Evolutionary conservation across 2,329 filamentous ascomycete genomes (phyloP).

Genomic region (Phoma herbarum): DNA sequence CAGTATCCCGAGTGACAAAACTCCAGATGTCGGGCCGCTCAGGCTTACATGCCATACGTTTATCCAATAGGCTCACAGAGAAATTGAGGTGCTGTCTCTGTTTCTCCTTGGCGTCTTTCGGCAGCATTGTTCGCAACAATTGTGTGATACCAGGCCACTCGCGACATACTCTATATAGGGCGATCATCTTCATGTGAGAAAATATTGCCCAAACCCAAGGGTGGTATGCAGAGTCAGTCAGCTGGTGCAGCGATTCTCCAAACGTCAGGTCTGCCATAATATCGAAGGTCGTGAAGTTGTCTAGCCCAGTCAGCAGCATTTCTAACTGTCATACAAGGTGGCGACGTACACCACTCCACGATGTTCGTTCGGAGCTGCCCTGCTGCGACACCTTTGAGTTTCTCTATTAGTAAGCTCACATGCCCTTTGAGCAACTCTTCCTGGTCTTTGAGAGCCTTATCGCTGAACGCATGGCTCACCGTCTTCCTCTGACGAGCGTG

Average conservation of each 20-base stretch:
- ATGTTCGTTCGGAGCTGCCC: constrained; percentile 27
- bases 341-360: constrained; percentile 29
- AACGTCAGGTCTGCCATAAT: constrained; percentile 49
- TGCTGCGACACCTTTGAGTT: constrained; percentile 41
- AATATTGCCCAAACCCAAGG: constrained; percentile 48
- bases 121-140: constrained; percentile 18
- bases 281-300: constrained; percentile 21
- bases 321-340: no score
- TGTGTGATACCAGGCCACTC: constrained; percentile 22
- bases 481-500: constrained; percentile 49
- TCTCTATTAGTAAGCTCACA: constrained; percentile 48
- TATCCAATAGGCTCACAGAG: constrained; percentile 30
- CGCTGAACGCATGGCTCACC: constrained; percentile 51
- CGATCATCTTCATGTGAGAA: constrained; percentile 28
- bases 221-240: constrained; percentile 39
- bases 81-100: constrained; percentile 23
- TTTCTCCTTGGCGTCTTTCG: constrained; percentile 19
- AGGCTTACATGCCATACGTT: constrained; percentile 31
- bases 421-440: constrained; percentile 49
- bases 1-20: background rate
- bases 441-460: constrained; percentile 49
- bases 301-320: background rate
- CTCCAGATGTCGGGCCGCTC: constrained; percentile 7
- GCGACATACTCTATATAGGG: constrained; percentile 1
- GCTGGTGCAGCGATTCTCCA: constrained; percentile 43